Base-by-base conservation (phyloP, 192 early-diverging fungal species). In the Linderina pennispora region DNA sequence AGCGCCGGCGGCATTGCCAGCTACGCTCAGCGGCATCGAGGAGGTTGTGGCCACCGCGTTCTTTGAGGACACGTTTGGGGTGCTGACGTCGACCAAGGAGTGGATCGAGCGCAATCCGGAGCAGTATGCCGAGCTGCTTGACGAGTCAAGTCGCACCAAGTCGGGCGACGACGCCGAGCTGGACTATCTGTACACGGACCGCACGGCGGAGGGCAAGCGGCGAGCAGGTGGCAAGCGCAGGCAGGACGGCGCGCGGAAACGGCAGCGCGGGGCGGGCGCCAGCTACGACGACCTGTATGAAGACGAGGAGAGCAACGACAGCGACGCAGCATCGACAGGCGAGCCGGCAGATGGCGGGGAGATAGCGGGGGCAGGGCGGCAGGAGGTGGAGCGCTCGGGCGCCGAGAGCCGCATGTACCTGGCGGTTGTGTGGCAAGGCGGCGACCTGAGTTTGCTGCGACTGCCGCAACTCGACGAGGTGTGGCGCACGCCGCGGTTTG, bases 241-340 rank as follows among this genome's bases (percentile, higher is more conserved):
- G 16, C 40, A 15, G 19, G 8, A 9, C 21, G 21, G 8, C 40
- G 8, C 2, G 15, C 21, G 8, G n/a, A 21, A 21, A 10, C 17
- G 21, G 15, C 15, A 9, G 17, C 21, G 21, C 40, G 6, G 14
- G 4, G 15, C 17, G 8, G 5, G 15, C 9, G 57, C 56, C 23
- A 45, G 24, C 15, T 51, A 55, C 43, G 58, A 62, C 26, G 58
- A 61, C 18, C 48, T 54, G 21, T 74, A 73, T 36, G 54, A 64
- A 6, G 65, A 74, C 20, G 77, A 79, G 25, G 77, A 65, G 61
- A 76, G 4, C 65, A 63, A 23, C 55, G 62, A 40, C 60, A 76
- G 20, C 40, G 8, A 15, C 10, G 32, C 31, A 15, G 18, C 32
- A 2, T 26, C 10, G 17, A 46, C 33, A 1, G n/a, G 5, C 1